These are phyloP conservation scores for Backusella tarrabulga DNA, from an alignment of 192 early-diverging fungal species.

Conservation along the genomic window DNA sequence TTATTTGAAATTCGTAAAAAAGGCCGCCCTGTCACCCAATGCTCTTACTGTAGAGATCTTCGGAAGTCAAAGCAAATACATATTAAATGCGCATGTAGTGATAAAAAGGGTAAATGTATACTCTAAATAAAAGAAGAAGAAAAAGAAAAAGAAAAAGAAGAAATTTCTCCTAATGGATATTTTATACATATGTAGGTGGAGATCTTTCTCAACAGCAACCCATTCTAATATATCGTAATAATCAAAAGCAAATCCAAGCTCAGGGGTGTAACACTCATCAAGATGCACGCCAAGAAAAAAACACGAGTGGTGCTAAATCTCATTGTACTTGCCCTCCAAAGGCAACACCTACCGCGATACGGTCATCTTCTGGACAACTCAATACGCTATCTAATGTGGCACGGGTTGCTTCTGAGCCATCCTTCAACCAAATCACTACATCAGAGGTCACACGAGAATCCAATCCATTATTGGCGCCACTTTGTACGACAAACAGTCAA, in stretches of 20 bases:
- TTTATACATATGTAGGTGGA: not conserved
- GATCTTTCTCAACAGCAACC: not conserved
- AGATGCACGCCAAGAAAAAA: conserved; percentile 12
- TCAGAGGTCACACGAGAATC: conserved; percentile 6
- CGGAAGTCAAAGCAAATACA: conserved; percentile 62
- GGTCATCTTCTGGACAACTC: not conserved
- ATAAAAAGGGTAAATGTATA: conserved; percentile 19
- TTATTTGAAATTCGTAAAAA: conserved; percentile 63
- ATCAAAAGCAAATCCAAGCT: not conserved
- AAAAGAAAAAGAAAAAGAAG: not conserved
- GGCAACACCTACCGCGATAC: not conserved
- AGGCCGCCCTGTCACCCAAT: conserved; percentile 66
- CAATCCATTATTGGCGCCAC: conserved; percentile 3
- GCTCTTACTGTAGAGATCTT: conserved; percentile 59
- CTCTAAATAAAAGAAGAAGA: not conserved
- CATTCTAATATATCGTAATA: not conserved
- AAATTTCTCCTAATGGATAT: not conserved
- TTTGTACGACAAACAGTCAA: not conserved
- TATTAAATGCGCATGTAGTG: conserved; percentile 60
- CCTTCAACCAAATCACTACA: not conserved
- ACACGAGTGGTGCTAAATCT: not conserved
- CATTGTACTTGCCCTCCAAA: conserved; percentile 9
- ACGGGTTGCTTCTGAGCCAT: not conserved
- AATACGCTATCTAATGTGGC: not conserved
- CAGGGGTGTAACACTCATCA: not conserved